Conservation (phyloP, 768 basidiomycete genomes). For the Tephrocybe sp. region DNA sequence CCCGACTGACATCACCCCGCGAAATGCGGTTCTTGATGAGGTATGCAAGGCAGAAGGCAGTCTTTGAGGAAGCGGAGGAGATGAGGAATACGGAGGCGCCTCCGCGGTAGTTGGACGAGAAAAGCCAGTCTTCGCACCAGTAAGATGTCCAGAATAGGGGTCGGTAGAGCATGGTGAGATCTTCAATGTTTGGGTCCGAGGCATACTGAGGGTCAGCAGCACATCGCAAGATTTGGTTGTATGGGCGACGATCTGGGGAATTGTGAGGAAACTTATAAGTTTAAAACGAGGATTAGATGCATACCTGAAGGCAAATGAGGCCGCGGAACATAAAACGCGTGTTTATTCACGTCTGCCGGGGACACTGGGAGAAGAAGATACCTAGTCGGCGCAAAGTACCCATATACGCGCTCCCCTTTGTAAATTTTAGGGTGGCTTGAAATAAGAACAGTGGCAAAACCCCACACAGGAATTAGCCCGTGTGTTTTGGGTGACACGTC, state of each 20-base stretch:
- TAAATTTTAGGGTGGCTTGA: conserved; percentile 48
- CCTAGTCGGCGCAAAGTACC: conserved; percentile 56
- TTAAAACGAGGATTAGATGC: not conserved
- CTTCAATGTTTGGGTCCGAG: conserved; percentile 45
- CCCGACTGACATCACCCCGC: conserved; percentile 22
- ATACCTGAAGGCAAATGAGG: conserved; percentile 61
- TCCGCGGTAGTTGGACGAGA: conserved; percentile 45
- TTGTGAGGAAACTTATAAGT: not conserved
- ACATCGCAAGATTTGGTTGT: conserved; percentile 67
- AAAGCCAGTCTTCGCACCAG: conserved; percentile 74
- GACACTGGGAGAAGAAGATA: conserved; percentile 57
- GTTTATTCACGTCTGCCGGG: conserved; percentile 46
- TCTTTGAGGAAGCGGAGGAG: conserved; percentile 72
- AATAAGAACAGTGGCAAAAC: conserved; percentile 55
- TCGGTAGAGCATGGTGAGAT: conserved; percentile 68
- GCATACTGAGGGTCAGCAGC: conserved; percentile 52
- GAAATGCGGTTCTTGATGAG: conserved; percentile 45
- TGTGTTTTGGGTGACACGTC: conserved; percentile 45
- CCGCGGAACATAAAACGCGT: conserved; percentile 55
- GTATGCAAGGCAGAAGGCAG: conserved; percentile 68
- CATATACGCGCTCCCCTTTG: conserved; percentile 61
- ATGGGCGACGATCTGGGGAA: conserved; percentile 54
- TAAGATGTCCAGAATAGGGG: conserved; percentile 76
- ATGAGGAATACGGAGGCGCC: conserved; percentile 49
- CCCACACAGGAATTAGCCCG: conserved; percentile 72